Evolutionary conservation across 805 yeast species (phyloP).

Genomic region (Naumovozyma baii): DNA sequence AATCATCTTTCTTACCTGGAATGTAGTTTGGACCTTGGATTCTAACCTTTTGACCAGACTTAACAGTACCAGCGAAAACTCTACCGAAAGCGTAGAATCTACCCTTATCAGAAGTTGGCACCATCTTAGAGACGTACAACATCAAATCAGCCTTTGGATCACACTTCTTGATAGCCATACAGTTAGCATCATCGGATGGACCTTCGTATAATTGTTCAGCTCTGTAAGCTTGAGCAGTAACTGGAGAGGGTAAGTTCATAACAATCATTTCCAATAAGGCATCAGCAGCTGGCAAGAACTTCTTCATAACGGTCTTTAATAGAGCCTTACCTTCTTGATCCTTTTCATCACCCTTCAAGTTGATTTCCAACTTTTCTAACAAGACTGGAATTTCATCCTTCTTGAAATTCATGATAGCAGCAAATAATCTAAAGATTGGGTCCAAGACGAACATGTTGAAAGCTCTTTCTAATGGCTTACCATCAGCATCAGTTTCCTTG

Average conservation of each 20-base stretch:
- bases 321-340: slow-evolving; percentile 98
- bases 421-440: slow-evolving; percentile 96
- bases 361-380: slow-evolving; percentile 87
- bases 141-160: slow-evolving; percentile 96
- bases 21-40: slow-evolving; percentile 99
- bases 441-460: slow-evolving; percentile 98
- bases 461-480: slow-evolving; percentile 95
- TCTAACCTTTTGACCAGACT: slow-evolving; percentile 98
- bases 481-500: slow-evolving; percentile 92
- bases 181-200: slow-evolving; percentile 86
- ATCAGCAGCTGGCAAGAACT: slow-evolving; percentile 99
- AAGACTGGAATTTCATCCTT: slow-evolving; percentile 90
- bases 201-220: slow-evolving; percentile 99
- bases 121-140: slow-evolving; percentile 99
- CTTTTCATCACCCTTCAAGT: slow-evolving; percentile 92
- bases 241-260: slow-evolving; percentile 98
- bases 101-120: slow-evolving; percentile 99
- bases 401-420: slow-evolving; percentile 98
- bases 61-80: slow-evolving; percentile 99
- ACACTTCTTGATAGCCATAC: slow-evolving; percentile 92
- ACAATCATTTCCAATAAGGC: slow-evolving; percentile 98
- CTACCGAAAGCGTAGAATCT: slow-evolving; percentile 99
- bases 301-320: slow-evolving; percentile 97
- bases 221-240: slow-evolving; percentile 98
- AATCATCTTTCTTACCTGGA: slow-evolving; percentile 97